These are phyloP conservation scores for Saccharomycopsis malanga DNA, from an alignment of 805 yeast species.

Conservation along the genomic window DNA sequence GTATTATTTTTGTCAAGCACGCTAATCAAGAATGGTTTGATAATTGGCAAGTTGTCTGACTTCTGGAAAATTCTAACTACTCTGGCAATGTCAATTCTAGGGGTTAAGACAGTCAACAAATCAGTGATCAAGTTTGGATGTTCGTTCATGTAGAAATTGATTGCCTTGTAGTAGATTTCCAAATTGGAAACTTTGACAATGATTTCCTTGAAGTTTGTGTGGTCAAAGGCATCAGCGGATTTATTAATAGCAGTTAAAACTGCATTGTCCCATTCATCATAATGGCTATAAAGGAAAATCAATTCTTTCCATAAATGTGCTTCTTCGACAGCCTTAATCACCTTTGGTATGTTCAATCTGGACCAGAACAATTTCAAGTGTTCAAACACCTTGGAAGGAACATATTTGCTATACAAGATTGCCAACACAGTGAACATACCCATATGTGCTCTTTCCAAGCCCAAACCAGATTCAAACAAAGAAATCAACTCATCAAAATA, in stretches of 20 bases:
- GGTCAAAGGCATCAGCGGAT: slow-evolving; percentile 89
- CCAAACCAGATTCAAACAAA: slow-evolving; percentile 90
- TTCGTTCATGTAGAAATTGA: slow-evolving; percentile 86
- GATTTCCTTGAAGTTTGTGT: slow-evolving; percentile 87
- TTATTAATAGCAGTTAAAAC: slow-evolving; percentile 94
- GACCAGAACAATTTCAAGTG: slow-evolving; percentile 98
- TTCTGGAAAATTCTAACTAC: slow-evolving; percentile 91
- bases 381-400: slow-evolving; percentile 87
- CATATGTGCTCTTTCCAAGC: slow-evolving; percentile 98
- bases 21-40: slow-evolving; percentile 89
- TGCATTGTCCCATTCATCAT: slow-evolving; percentile 99
- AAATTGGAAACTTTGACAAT: slow-evolving; percentile 91
- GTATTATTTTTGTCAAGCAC: slow-evolving; percentile 87
- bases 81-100: slow-evolving; percentile 89
- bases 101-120: slow-evolving; percentile 71
- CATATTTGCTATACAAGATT: slow-evolving; percentile 80
- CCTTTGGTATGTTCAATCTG: slow-evolving; percentile 95
- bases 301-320: slow-evolving; percentile 96
- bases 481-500: slow-evolving; percentile 88
- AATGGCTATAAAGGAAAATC: slow-evolving; percentile 93
- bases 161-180: slow-evolving; percentile 95
- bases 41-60: slow-evolving; percentile 92
- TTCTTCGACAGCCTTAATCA: slow-evolving; percentile 83
- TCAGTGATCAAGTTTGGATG: slow-evolving; percentile 90
- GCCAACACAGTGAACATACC: slow-evolving; percentile 99